Conservation (phyloP, 805 yeast species). For the Hanseniaspora clermontiae region DNA sequence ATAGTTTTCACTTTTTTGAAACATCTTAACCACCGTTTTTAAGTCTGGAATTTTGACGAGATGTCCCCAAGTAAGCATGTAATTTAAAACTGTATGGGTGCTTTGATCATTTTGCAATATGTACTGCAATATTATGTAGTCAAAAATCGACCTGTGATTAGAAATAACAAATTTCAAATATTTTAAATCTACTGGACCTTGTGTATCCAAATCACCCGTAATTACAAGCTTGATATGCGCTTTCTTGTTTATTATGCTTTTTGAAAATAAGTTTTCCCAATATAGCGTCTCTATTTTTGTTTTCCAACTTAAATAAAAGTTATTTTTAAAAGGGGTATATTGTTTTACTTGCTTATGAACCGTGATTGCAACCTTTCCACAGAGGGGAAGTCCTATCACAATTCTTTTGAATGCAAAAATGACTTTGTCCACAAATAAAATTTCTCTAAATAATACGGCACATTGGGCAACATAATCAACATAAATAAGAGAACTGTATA, state of each 20-base stretch:
- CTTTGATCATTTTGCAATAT: neutral
- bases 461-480: neutral
- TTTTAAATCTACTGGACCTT: neutral
- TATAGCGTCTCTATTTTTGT: neutral
- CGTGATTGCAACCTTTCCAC: neutral
- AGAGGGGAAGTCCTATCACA: neutral
- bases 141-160: constrained; percentile 61
- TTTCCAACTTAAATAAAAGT: neutral
- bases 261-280: neutral
- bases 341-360: neutral
- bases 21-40: constrained; percentile 34
- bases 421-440: neutral
- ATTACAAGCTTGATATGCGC: neutral
- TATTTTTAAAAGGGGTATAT: neutral
- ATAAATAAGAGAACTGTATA: neutral
- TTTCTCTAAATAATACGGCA: no score
- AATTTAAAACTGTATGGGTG: constrained; percentile 29
- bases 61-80: constrained; percentile 53
- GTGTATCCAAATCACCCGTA: neutral
- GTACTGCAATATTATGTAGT: constrained; percentile 42
- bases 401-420: neutral
- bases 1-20: constrained; percentile 61
- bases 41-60: constrained; percentile 51
- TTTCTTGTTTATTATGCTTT: neutral
- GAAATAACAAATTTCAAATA: neutral